phyloP scores from a whole-genome alignment of 2,329 filamentous ascomycete species.

The Fusarium cyanostomum region DNA sequence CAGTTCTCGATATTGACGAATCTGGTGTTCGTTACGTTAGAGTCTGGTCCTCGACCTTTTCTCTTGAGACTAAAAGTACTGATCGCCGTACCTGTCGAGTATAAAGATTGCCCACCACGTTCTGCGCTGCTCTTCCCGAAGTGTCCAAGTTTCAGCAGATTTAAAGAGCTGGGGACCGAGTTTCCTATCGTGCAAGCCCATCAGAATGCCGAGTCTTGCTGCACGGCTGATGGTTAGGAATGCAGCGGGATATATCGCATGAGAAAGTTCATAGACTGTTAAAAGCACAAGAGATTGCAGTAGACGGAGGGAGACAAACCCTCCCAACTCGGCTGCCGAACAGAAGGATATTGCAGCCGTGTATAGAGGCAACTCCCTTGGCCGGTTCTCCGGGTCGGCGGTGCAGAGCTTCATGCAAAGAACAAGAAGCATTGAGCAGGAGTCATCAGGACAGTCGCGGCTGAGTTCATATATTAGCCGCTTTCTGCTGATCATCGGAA shows the following conservation, averaged over 20 bases:
- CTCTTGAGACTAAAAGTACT: too few relatives aligned
- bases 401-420: constrained; percentile 33
- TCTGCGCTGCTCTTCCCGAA: constrained; percentile 30
- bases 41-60: too few relatives aligned
- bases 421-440: constrained; percentile 19
- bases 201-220: constrained; percentile 27
- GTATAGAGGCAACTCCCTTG: constrained; percentile 12
- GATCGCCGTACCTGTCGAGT: constrained; percentile 24
- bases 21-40: background rate
- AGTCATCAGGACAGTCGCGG: background rate
- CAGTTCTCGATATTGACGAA: constrained; percentile 18
- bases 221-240: constrained; percentile 32
- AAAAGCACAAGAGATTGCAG: constrained; percentile 27
- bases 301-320: constrained; percentile 24
- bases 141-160: constrained; percentile 23
- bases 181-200: constrained; percentile 21
- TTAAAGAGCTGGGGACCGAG: constrained; percentile 18
- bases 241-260: constrained; percentile 32
- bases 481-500: constrained; percentile 33
- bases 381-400: background rate
- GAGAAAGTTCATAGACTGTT: constrained; percentile 18
- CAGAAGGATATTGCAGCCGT: constrained; percentile 10
- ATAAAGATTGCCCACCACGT: constrained; percentile 36
- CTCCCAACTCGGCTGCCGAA: constrained; percentile 14
- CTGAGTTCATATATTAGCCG: constrained; percentile 9